Evolutionary conservation across 2,329 filamentous ascomycete genomes (phyloP).

Genomic region (Nannizziopsis barbatae): DNA sequence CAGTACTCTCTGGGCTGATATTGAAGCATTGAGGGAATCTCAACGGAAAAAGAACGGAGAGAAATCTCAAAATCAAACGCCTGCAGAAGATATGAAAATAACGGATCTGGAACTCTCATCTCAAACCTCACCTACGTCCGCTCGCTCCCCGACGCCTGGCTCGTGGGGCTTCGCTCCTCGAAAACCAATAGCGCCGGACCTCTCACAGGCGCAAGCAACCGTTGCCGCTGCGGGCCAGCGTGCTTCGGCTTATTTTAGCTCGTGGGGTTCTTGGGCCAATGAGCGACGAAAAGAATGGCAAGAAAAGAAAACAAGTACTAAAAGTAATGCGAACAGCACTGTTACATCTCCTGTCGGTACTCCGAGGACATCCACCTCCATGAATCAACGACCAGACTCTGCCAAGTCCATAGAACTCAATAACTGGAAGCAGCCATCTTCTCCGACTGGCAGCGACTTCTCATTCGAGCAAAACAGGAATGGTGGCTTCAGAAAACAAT

Average conservation of each 20-base stretch:
- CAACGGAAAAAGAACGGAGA: constrained; percentile 47
- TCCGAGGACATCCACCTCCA: constrained; percentile 6
- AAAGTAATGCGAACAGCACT: constrained; percentile 5
- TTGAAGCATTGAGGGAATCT: constrained; percentile 67
- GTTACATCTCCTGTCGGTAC: constrained; percentile 5
- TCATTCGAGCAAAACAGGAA: constrained; percentile 8
- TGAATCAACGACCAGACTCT: not conserved
- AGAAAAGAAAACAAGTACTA: constrained; percentile 24
- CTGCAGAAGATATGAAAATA: constrained; percentile 20
- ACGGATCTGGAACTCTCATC: constrained; percentile 22
- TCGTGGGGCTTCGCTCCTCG: constrained; percentile 24
- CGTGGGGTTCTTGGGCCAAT: constrained; percentile 51
- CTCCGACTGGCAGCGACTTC: not conserved
- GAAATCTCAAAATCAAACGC: constrained; percentile 12
- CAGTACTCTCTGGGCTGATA: constrained; percentile 79
- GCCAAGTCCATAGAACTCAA: constrained; percentile 16
- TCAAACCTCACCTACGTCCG: constrained; percentile 20
- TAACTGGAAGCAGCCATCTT: constrained; percentile 13
- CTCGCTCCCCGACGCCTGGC: constrained; percentile 13
- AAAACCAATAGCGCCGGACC: constrained; percentile 35
- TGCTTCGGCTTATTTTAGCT: constrained; percentile 53
- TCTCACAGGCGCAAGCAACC: constrained; percentile 45
- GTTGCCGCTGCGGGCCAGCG: constrained; percentile 44
- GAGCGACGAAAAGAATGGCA: constrained; percentile 40
- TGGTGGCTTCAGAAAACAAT: constrained; percentile 19